A percentile compares a stretch with the other conserved stretches of the same genome.
These are phyloP conservation scores for Pleurotus tuoliensis DNA, from an alignment of 768 basidiomycete species.

Conservation along the genomic window DNA sequence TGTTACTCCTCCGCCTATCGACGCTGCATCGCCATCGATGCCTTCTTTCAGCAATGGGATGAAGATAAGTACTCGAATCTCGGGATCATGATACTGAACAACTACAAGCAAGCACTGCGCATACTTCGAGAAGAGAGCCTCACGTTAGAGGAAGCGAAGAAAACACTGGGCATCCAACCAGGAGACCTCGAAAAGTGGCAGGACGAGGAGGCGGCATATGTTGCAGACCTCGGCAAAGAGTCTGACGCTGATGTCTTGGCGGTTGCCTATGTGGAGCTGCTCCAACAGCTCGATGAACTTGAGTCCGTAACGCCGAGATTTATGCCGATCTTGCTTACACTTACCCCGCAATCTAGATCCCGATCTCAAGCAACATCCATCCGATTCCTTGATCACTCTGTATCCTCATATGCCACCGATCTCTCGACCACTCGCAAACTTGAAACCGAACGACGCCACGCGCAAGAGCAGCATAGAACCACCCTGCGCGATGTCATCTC, in stretches of 20 bases:
- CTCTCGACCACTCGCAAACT: too few relatives aligned
- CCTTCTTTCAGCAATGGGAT: constrained; percentile 17
- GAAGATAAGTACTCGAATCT: constrained; percentile 16
- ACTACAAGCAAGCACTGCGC: constrained; percentile 25
- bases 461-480: too few relatives aligned
- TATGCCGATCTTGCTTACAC: too few relatives aligned
- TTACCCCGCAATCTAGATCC: too few relatives aligned
- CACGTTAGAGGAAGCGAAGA: constrained; percentile 2
- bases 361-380: too few relatives aligned
- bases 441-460: too few relatives aligned
- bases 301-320: too few relatives aligned
- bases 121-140: constrained; percentile 16
- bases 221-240: constrained; percentile 7
- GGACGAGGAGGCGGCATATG: background rate
- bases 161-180: background rate
- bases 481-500: too few relatives aligned
- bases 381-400: too few relatives aligned
- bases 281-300: constrained; percentile 8
- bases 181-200: constrained; percentile 5
- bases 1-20: too few relatives aligned
- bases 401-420: too few relatives aligned
- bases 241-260: constrained; percentile 6
- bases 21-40: too few relatives aligned
- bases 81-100: constrained; percentile 17
- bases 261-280: constrained; percentile 1